phyloP scores from a whole-genome alignment of 257 asterid species.

The Paraleonurus japonicus region DNA sequence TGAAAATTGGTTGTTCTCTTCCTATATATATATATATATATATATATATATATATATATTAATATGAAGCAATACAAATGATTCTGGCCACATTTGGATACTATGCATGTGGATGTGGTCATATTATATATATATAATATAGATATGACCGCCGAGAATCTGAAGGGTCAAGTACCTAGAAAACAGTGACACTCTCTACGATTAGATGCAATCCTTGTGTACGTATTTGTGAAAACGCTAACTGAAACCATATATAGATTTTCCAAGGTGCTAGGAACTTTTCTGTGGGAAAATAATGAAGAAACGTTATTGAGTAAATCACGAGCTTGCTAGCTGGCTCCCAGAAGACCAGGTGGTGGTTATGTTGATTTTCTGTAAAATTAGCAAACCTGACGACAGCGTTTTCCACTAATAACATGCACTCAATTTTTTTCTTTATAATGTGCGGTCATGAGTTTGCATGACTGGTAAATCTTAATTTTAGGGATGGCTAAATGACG shows the following conservation, averaged over 20 bases:
- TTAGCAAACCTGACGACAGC: not conserved
- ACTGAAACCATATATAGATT: not conserved
- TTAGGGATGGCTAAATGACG: no score
- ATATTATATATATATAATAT: no score
- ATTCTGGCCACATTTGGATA: not conserved
- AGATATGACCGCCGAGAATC: not conserved
- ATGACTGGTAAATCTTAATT: no score
- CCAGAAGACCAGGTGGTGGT: slow-evolving; percentile 30
- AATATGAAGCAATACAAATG: no score
- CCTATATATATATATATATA: no score
- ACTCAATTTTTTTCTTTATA: not conserved
- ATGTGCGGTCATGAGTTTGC: no score
- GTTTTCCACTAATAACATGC: not conserved
- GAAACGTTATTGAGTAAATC: not conserved
- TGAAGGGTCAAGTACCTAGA: not conserved
- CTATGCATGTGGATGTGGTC: slow-evolving; percentile 21
- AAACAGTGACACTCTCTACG: not conserved
- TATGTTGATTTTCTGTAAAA: not conserved
- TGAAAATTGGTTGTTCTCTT: not conserved
- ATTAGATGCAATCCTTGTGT: not conserved
- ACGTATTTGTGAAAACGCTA: not conserved
- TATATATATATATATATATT: no score
- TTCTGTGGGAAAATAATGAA: slow-evolving; percentile 13
- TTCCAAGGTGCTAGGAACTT: slow-evolving; percentile 27
- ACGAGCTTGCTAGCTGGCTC: not conserved